Percentiles rank a stretch among this genome's conserved stretches.
These are phyloP conservation scores for Pulveroboletus ravenelii DNA, from an alignment of 768 basidiomycete species.

Conservation along the genomic window DNA sequence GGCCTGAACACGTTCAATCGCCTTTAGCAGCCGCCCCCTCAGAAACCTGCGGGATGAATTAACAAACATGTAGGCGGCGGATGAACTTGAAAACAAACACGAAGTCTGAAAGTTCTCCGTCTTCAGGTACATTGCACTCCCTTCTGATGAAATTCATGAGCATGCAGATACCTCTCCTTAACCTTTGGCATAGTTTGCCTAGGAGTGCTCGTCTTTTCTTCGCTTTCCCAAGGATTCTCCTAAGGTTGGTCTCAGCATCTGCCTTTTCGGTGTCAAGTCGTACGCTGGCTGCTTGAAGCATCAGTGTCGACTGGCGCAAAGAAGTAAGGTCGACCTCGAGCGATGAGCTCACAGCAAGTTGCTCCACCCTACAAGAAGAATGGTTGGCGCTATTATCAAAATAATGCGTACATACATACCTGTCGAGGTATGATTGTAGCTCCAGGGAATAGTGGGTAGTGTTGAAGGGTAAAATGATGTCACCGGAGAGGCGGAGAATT, in stretches of 20 bases:
- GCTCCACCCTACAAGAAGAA: slow-evolving; percentile 26
- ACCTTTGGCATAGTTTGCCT: slow-evolving; percentile 18
- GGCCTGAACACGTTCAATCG: slow-evolving; percentile 51
- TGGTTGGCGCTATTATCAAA: slow-evolving; percentile 24
- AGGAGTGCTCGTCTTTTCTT: slow-evolving; percentile 22
- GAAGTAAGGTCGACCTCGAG: slow-evolving; percentile 48
- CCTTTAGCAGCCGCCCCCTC: slow-evolving; percentile 43
- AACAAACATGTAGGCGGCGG: not conserved
- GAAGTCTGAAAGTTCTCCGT: slow-evolving; percentile 1
- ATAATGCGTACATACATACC: slow-evolving; percentile 35
- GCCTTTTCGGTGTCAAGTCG: slow-evolving; percentile 57
- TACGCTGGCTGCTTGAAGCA: slow-evolving; percentile 48
- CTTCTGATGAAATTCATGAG: slow-evolving; percentile 33
- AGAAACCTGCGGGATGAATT: slow-evolving; percentile 14
- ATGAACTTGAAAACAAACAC: slow-evolving; percentile 10
- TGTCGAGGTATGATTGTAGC: slow-evolving; percentile 55
- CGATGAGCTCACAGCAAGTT: slow-evolving; percentile 17
- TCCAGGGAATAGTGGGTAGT: slow-evolving; percentile 73
- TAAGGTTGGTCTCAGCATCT: slow-evolving; percentile 49
- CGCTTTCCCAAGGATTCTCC: slow-evolving; percentile 38
- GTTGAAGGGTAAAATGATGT: slow-evolving; percentile 66
- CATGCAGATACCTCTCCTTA: slow-evolving; percentile 28
- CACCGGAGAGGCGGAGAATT: slow-evolving; percentile 57
- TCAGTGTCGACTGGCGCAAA: slow-evolving; percentile 43
- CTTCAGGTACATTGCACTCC: slow-evolving; percentile 12